Percentiles rank a stretch among this genome's conserved stretches.
Conservation (phyloP, 2,329 filamentous ascomycete species). For the Botryotinia convoluta region DNA sequence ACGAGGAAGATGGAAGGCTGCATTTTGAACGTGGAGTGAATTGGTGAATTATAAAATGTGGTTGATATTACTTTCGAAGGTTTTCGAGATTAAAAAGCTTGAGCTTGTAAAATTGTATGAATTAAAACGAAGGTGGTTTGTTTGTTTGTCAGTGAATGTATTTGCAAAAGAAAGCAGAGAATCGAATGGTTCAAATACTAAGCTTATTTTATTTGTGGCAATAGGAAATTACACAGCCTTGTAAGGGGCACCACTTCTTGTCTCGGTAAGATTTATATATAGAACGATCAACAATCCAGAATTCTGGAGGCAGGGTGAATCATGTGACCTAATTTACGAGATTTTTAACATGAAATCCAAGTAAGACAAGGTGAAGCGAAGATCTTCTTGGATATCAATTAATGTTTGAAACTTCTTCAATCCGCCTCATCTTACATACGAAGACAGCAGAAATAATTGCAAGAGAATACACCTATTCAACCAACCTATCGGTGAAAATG, state of each 20-base stretch:
- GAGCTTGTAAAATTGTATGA: not conserved
- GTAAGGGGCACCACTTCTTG: conserved; percentile 18
- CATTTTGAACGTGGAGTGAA: conserved; percentile 22
- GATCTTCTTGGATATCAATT: conserved; percentile 13
- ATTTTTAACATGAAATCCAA: not conserved
- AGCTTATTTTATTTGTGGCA: conserved; percentile 20
- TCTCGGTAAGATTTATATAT: conserved; percentile 20
- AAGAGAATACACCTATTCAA: not conserved
- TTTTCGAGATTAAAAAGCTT: not conserved
- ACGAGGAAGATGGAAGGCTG: conserved; percentile 22
- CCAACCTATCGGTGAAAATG: conserved; percentile 6
- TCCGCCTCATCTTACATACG: conserved; percentile 18
- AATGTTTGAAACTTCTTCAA: conserved; percentile 9
- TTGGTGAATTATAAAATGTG: not conserved
- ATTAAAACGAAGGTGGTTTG: conserved; percentile 18
- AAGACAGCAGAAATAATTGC: not conserved
- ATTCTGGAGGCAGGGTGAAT: not conserved
- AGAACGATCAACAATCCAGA: conserved; percentile 15
- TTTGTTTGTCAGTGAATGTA: not conserved
- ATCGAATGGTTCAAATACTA: conserved; percentile 20
- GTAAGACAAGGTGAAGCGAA: conserved; percentile 3
- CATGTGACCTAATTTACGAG: conserved; percentile 17
- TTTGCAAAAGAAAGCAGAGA: conserved; percentile 9
- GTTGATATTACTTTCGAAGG: not conserved
- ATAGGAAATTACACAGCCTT: conserved; percentile 21